Percentiles rank a stretch among this genome's conserved stretches.
These are phyloP conservation scores for Paralagenidium karlingii DNA, from an alignment of 352 stramenopile species.

Conservation along the genomic window DNA sequence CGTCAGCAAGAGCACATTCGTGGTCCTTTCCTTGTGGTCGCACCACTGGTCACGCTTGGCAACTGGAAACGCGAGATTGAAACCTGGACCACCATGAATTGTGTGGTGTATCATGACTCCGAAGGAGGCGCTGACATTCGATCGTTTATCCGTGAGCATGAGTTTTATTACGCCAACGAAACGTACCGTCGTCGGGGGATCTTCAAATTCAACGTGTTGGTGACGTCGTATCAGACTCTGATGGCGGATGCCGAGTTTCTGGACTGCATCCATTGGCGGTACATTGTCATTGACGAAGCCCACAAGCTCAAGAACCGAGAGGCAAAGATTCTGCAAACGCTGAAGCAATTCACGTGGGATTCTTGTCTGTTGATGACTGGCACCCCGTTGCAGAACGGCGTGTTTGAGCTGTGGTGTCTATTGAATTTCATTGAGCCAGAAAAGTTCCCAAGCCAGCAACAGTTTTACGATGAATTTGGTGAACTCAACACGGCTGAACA, in stretches of 20 bases:
- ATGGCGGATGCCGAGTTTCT: constrained; percentile 90
- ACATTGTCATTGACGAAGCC: constrained; percentile 98
- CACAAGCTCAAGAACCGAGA: constrained; percentile 99
- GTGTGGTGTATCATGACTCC: constrained; percentile 97
- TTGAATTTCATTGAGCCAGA: constrained; percentile 97
- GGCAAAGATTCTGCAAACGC: constrained; percentile 86
- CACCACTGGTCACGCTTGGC: constrained; percentile 93
- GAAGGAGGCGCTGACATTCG: constrained; percentile 85
- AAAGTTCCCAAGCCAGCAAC: constrained; percentile 89
- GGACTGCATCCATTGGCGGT: constrained; percentile 90
- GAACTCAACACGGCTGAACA: constrained; percentile 93
- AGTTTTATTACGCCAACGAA: constrained; percentile 93
- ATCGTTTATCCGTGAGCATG: constrained; percentile 89
- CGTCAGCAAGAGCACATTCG: constrained; percentile 84
- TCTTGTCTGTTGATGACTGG: constrained; percentile 94
- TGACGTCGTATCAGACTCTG: constrained; percentile 96
- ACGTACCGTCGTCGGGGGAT: constrained; percentile 54
- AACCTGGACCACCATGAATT: constrained; percentile 98
- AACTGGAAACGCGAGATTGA: constrained; percentile 99
- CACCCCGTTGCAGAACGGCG: constrained; percentile 98
- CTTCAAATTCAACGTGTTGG: constrained; percentile 94
- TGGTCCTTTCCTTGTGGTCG: constrained; percentile 97
- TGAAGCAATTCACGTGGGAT: constrained; percentile 77
- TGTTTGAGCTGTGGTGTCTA: constrained; percentile 98
- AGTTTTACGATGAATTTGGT: constrained; percentile 95